A percentile compares a stretch with the other conserved stretches of the same genome.
Conservation (phyloP, 257 asterid species). For the Verbascum thapsus region DNA sequence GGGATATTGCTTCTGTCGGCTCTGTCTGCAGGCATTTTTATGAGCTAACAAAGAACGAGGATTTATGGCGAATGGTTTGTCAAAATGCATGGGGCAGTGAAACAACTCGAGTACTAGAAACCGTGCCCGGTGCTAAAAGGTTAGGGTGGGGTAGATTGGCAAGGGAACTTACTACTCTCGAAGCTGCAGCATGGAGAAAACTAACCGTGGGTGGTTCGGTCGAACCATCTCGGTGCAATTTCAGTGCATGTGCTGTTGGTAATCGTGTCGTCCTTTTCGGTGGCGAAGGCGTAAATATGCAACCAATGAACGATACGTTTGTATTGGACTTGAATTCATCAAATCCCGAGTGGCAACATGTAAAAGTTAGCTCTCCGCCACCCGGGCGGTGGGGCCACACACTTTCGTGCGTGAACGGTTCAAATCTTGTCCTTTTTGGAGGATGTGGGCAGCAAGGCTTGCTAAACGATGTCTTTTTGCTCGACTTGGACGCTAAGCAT, state of each 20-base stretch:
- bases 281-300: constrained; percentile 98
- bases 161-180: constrained; percentile 86
- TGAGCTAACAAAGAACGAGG: constrained; percentile 78
- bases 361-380: constrained; percentile 86
- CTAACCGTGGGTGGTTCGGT: constrained; percentile 82
- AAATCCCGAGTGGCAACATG: constrained; percentile 82
- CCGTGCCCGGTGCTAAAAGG: constrained; percentile 80
- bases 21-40: constrained; percentile 74
- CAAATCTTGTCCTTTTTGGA: constrained; percentile 84
- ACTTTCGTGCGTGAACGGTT: constrained; percentile 87
- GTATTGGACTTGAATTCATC: constrained; percentile 80
- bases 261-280: constrained; percentile 90
- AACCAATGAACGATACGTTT: constrained; percentile 91
- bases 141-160: constrained; percentile 92
- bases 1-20: constrained; percentile 86
- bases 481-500: constrained; percentile 86
- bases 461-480: constrained; percentile 83
- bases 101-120: constrained; percentile 72
- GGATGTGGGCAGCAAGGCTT: constrained; percentile 96
- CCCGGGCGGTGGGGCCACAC: constrained; percentile 99
- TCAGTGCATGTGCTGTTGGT: constrained; percentile 96
- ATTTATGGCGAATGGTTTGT: constrained; percentile 86
- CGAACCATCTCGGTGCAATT: constrained; percentile 96
- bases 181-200: constrained; percentile 93
- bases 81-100: constrained; percentile 94